Base-by-base conservation (phyloP, 495 filamentous ascomycete genomes). In the Talaromyces liani region DNA sequence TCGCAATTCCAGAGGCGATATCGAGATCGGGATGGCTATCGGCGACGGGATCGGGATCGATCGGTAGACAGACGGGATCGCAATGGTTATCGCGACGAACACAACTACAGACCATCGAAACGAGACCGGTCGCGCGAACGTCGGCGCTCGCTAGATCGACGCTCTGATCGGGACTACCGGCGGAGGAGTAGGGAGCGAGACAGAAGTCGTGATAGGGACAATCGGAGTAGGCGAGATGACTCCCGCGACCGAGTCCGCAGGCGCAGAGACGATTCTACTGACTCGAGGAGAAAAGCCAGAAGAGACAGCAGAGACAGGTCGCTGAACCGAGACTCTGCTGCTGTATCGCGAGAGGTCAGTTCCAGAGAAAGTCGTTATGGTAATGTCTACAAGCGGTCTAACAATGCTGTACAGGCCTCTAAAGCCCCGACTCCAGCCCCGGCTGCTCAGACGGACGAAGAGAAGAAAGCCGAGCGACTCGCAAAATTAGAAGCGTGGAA, bases 401-500 rank as follows among this genome's bases (percentile, higher is more conserved):
- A 54, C 64, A 62, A n/a, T 58, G 12, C n/a, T 63, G 2, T 16
- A 25, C 66, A 80, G 78, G 66, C 67, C 20, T 77, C 79, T 8
- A 82, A 79, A 62, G 65, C 71, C 10, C 65, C 75, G 34, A 78
- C 85, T 18, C 79, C 88, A 62, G 75, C 79, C 41, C 70, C 82
- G 58, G 69, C 82, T 60, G 75, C 79, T 33, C 85, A 84, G 68
- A 85, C 88, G 18, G 91, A 93, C 64, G 89, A 89, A 61, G 88
- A 94, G 47, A 93, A 94, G 70, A 90, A 92, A 69, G 89, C 87
- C 54, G 91, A 95, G 71, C 79, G 90, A 58, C 80, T 93, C 36
- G 91, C 92, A 31, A 93, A 92, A 65, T 72, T 96, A 34, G 90
- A 93, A 72, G 91, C 91, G 65, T 96, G 92, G 92, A 96, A 95